A percentile compares a stretch with the other conserved stretches of the same genome.
Conservation (phyloP, 1,284 basidiomycete genomes). For the Pholiota adiposa region DNA sequence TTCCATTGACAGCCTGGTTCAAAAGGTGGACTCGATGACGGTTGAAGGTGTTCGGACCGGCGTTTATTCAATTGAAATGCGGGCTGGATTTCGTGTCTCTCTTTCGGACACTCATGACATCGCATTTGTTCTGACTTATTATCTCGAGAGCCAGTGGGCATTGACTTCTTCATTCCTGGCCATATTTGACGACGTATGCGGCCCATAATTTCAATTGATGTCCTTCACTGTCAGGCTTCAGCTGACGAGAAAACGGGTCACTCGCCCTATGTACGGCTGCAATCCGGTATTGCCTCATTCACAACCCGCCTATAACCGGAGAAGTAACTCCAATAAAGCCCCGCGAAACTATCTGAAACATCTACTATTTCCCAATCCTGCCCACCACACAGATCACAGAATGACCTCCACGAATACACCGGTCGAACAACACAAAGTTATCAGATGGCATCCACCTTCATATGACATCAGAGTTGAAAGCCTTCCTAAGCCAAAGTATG, state of each 20-base stretch:
- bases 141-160: background rate
- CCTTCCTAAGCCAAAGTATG: conserved; percentile 60
- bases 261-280: conserved; percentile 6
- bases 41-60: too few relatives aligned
- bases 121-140: background rate
- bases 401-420: conserved; percentile 2
- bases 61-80: too few relatives aligned
- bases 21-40: too few relatives aligned
- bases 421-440: conserved; percentile 42
- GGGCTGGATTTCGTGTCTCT: too few relatives aligned
- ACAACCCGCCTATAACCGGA: conserved; percentile 8
- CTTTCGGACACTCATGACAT: background rate
- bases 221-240: too few relatives aligned
- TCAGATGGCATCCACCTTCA: conserved; percentile 69
- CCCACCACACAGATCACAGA: background rate
- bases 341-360: background rate
- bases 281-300: conserved; percentile 5
- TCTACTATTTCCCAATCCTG: background rate
- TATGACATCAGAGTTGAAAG: conserved; percentile 69
- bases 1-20: too few relatives aligned
- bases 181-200: background rate
- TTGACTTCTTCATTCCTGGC: background rate
- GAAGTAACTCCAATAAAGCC: conserved; percentile 1
- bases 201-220: background rate
- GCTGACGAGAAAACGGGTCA: background rate